These are phyloP conservation scores for Saraca asoca DNA, from an alignment of 331 rosid species.

Conservation along the genomic window DNA sequence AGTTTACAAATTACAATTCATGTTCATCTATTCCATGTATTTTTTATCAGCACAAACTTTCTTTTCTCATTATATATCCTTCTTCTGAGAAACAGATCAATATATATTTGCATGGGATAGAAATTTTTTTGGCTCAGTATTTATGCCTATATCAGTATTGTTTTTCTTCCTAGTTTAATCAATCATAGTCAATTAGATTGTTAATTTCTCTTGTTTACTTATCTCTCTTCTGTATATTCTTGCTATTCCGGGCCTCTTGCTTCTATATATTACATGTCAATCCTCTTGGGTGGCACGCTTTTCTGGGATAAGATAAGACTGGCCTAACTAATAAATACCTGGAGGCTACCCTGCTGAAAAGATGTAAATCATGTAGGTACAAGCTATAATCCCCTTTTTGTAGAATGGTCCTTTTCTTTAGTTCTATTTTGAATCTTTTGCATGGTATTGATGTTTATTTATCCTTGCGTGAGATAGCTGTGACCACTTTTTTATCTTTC, in stretches of 20 bases:
- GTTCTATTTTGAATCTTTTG: no score
- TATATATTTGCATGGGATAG: background rate
- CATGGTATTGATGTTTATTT: no score
- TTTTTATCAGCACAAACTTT: no score
- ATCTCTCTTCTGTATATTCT: no score
- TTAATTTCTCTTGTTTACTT: slow-evolving; percentile 2
- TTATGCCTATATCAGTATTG: background rate
- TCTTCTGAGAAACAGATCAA: no score
- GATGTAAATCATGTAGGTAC: background rate
- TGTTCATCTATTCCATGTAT: background rate
- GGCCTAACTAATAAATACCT: no score
- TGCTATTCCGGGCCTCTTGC: no score
- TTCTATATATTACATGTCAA: no score
- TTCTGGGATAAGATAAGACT: no score
- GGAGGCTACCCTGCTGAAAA: background rate
- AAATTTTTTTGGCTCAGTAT: background rate
- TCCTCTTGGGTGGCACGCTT: background rate
- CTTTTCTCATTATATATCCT: no score
- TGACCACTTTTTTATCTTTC: background rate
- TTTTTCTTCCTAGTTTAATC: no score
- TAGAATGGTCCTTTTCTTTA: no score
- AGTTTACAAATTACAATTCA: background rate
- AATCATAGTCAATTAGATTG: background rate
- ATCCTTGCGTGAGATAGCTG: background rate
- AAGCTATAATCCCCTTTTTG: background rate